Evolutionary conservation across 2,329 filamentous ascomycete genomes (phyloP).

Genomic region (Cladosporium sp.): DNA sequence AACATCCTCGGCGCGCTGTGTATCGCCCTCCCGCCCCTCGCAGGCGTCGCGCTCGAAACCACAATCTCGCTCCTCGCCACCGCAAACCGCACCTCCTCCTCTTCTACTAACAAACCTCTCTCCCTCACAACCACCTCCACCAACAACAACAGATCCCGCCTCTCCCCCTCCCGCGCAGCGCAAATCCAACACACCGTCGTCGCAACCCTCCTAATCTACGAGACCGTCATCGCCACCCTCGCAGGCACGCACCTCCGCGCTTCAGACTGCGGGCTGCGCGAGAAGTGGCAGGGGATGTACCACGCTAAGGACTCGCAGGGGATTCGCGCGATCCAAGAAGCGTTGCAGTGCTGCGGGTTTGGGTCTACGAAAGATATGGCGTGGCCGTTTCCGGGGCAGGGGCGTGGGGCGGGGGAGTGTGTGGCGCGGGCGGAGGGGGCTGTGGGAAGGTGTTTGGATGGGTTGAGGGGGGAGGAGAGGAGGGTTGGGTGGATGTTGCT

Average conservation of each 20-base stretch:
- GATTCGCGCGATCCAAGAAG: conserved; percentile 65
- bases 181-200: conserved; percentile 38
- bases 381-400: conserved; percentile 60
- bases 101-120: conserved; percentile 32
- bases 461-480: conserved; percentile 61
- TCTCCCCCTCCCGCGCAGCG: conserved; percentile 32
- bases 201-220: conserved; percentile 44
- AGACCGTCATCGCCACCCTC: conserved; percentile 49
- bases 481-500: conserved; percentile 58
- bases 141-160: conserved; percentile 34
- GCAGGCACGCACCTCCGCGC: conserved; percentile 48
- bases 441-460: conserved; percentile 50
- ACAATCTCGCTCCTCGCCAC: conserved; percentile 37
- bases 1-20: conserved; percentile 44
- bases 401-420: conserved; percentile 45
- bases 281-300: conserved; percentile 60
- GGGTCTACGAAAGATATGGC: conserved; percentile 59
- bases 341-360: conserved; percentile 68
- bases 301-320: conserved; percentile 51
- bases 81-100: conserved; percentile 18
- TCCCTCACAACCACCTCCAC: conserved; percentile 22
- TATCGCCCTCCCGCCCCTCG: conserved; percentile 46
- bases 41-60: conserved; percentile 46
- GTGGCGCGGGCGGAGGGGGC: conserved; percentile 49
- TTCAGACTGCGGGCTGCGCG: conserved; percentile 56